Evolutionary conservation across 805 yeast genomes (phyloP).

Genomic region (Saccharomycopsis fodiens): DNA sequence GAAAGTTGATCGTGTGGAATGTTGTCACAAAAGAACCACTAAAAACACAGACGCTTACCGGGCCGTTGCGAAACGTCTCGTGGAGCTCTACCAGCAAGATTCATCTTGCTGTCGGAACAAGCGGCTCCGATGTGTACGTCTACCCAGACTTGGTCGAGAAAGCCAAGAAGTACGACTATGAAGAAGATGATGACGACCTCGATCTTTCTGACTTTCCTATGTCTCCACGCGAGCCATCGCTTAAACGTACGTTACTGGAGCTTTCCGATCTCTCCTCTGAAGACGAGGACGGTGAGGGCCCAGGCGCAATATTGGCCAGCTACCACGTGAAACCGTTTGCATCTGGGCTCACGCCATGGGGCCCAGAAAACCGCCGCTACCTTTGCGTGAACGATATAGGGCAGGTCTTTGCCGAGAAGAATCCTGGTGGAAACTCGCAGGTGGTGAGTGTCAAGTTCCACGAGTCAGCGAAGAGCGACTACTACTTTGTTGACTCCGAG

Average conservation of each 20-base stretch:
- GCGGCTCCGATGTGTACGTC: constrained; percentile 34
- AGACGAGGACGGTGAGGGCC: constrained; percentile 27
- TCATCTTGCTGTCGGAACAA: constrained; percentile 30
- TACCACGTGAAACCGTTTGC: constrained; percentile 57
- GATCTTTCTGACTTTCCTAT: constrained; percentile 21
- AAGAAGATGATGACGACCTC: constrained; percentile 27
- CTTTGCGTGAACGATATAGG: constrained; percentile 76
- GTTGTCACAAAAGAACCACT: constrained; percentile 30
- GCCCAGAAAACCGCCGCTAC: constrained; percentile 56
- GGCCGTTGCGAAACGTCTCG: constrained; percentile 26
- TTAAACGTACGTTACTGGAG: constrained; percentile 9
- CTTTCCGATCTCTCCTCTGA: constrained; percentile 43
- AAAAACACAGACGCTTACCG: constrained; percentile 26
- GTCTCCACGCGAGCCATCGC: constrained; percentile 2
- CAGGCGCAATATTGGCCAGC: constrained; percentile 7
- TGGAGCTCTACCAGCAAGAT: constrained; percentile 28
- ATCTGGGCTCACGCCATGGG: constrained; percentile 86
- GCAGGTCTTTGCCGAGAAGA: constrained; percentile 48
- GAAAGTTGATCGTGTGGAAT: constrained; percentile 51
- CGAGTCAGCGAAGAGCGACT: constrained; percentile 59
- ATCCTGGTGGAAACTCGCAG: constrained; percentile 52
- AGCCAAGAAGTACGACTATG: constrained; percentile 17
- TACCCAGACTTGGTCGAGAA: constrained; percentile 23
- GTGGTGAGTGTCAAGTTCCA: constrained; percentile 85
- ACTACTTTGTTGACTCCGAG: constrained; percentile 73